Conservation (phyloP, 225 moss, liverwort and hornwort genomes). For the Thuidium tamariscinum region DNA sequence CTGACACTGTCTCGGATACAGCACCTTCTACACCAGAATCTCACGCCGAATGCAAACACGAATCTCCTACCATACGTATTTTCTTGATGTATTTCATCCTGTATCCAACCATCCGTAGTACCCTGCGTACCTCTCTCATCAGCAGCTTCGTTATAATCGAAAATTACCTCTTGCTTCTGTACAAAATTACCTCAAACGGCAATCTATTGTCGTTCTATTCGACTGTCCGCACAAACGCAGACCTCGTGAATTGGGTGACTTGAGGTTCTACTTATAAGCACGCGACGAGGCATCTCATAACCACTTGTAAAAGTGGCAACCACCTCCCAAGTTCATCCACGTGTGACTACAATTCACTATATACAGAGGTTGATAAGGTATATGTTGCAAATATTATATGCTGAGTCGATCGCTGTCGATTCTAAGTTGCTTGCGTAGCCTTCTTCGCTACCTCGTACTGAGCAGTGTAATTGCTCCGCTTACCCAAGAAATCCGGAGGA, state of each 20-base stretch:
- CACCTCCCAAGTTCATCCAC: background rate
- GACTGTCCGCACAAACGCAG: background rate
- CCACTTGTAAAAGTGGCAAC: background rate
- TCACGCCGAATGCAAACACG: background rate
- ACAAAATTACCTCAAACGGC: background rate
- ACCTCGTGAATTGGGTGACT: background rate
- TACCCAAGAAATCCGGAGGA: constrained; percentile 3
- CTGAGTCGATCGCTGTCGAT: background rate
- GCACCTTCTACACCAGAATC: background rate
- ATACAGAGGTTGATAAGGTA: background rate
- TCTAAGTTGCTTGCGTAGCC: constrained; percentile 2
- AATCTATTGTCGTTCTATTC: background rate
- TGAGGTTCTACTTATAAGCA: background rate
- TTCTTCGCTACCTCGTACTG: constrained; percentile 34
- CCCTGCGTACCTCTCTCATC: background rate
- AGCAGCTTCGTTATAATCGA: background rate
- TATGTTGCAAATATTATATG: background rate
- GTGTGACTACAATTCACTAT: background rate
- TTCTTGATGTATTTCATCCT: background rate
- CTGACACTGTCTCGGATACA: background rate
- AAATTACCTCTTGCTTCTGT: background rate
- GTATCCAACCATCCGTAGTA: background rate
- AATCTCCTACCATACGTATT: background rate
- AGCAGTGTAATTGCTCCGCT: constrained; percentile 22
- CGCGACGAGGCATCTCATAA: background rate